Evolutionary conservation across 2,329 filamentous ascomycete genomes (phyloP), one percentile per base, ranked within the genome.

Genomic region (Aspergillus pseudoterreus): DNA sequence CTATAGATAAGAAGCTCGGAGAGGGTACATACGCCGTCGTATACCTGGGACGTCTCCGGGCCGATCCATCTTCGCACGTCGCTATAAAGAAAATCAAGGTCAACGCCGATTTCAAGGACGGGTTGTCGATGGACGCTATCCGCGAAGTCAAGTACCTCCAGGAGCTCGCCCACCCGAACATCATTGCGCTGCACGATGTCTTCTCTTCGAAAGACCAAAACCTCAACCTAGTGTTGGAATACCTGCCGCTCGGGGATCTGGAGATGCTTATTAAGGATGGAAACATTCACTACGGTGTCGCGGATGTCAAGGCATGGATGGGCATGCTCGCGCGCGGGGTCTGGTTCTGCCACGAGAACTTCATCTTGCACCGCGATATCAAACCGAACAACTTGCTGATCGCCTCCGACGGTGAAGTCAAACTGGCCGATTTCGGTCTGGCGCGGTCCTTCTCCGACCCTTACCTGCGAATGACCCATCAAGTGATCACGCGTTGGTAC

Each of bases 371-470:
- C 74, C 89, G 94, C 62, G 94, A 99, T 77, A 97, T 99, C 78
- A 99, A 99, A 75, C 92, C 92, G 44, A 97, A 97, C 82, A 99
- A 99, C 76, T 77, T 97, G 72, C 80, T 99, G 53, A 95, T 99
- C 63, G 91, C 91, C 19, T 88, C 90, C 39, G 89, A 96, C 67
- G 92, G 94, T 45, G 89, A 92, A 65, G 84, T 99, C 66, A 97
- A 97, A 71, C 83, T 99, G 46, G 94, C 92, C 33, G 94, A 99
- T 86, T 99, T 99, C 63, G 94, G 94, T 79, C 84, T 99, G 32
- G 94, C 94, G 5, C 81, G 94, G 56, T 83, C 81, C 54, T 96
- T 96, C 69, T 87, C 90, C 6, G 94, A 99, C 69, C 92, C 94
- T 0, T 89, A 91, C 64, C 78, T 84, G 50, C 81, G 81, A 61